Percentiles rank a stretch among this genome's conserved stretches.
phyloP scores from a whole-genome alignment of 306 rosid species.

The Crotalaria pallida region DNA sequence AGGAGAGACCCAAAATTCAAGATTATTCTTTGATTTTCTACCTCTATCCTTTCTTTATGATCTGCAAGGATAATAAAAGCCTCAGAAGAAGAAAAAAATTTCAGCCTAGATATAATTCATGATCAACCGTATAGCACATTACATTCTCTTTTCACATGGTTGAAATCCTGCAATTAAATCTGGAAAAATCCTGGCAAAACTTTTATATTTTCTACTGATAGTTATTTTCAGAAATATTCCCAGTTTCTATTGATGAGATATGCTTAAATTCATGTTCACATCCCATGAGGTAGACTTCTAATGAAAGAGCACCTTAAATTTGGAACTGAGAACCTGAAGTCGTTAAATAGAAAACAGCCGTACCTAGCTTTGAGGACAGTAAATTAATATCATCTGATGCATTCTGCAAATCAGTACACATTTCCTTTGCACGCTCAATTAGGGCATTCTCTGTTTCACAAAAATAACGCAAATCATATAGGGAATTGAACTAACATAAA shows the following conservation, averaged over 20 bases:
- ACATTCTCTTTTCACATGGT: background rate
- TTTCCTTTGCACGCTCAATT: slow-evolving; percentile 70
- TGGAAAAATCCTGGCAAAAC: background rate
- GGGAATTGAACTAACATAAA: slow-evolving; percentile 2
- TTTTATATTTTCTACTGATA: background rate
- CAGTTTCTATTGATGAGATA: background rate
- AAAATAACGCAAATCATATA: slow-evolving; percentile 11
- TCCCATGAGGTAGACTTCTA: slow-evolving; percentile 2
- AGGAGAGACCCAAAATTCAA: slow-evolving; percentile 66
- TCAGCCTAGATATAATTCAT: background rate
- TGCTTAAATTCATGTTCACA: background rate
- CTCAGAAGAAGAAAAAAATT: slow-evolving; percentile 14
- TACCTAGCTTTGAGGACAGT: slow-evolving; percentile 67
- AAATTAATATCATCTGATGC: slow-evolving; percentile 67
- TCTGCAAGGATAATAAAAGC: slow-evolving; percentile 35
- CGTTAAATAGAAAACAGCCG: slow-evolving; percentile 2
- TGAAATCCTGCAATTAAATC: background rate
- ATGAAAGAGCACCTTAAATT: background rate
- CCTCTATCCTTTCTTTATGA: slow-evolving; percentile 64
- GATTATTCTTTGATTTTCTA: slow-evolving; percentile 58
- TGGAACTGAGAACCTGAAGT: background rate
- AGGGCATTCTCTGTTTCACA: slow-evolving; percentile 57
- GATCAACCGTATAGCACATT: background rate
- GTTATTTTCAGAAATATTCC: background rate
- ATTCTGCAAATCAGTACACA: slow-evolving; percentile 58